phyloP scores from a whole-genome alignment of 2,329 filamentous ascomycete species.

The Colletotrichum tanaceti region DNA sequence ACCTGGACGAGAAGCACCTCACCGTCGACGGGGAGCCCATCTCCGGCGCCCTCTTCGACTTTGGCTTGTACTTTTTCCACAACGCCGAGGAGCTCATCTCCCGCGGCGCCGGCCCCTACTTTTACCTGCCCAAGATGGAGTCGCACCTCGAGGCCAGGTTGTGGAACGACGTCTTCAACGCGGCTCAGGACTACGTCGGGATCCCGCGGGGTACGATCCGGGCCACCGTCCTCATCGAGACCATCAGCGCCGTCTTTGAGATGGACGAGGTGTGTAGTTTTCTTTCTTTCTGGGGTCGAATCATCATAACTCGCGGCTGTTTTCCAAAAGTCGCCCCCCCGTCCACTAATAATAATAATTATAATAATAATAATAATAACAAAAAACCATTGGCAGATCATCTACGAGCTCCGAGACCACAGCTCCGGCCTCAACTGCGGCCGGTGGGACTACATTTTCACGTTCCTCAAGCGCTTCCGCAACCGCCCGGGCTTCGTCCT shows the following conservation, averaged over 20 bases:
- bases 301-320: background rate
- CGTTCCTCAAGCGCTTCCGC: slow-evolving; percentile 94
- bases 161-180: slow-evolving; percentile 94
- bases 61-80: slow-evolving; percentile 95
- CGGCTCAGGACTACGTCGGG: slow-evolving; percentile 85
- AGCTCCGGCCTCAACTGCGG: slow-evolving; percentile 91
- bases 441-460: slow-evolving; percentile 96
- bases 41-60: slow-evolving; percentile 87
- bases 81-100: slow-evolving; percentile 85
- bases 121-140: slow-evolving; percentile 93
- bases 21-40: slow-evolving; percentile 89
- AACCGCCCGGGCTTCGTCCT: slow-evolving; percentile 87
- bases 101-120: slow-evolving; percentile 84
- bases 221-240: slow-evolving; percentile 90
- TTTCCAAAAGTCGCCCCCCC: rapidly evolving
- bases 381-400: slow-evolving; percentile 65
- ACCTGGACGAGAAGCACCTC: slow-evolving; percentile 92
- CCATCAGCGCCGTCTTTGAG: slow-evolving; percentile 90
- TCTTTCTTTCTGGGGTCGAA: too few relatives aligned
- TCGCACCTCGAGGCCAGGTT: slow-evolving; percentile 89
- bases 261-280: slow-evolving; percentile 80
- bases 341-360: too few relatives aligned
- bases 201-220: slow-evolving; percentile 86
- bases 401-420: slow-evolving; percentile 92
- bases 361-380: too few relatives aligned